Evolutionary conservation across 179 eudicot species (phyloP).

Genomic region (Beta lomatogona): DNA sequence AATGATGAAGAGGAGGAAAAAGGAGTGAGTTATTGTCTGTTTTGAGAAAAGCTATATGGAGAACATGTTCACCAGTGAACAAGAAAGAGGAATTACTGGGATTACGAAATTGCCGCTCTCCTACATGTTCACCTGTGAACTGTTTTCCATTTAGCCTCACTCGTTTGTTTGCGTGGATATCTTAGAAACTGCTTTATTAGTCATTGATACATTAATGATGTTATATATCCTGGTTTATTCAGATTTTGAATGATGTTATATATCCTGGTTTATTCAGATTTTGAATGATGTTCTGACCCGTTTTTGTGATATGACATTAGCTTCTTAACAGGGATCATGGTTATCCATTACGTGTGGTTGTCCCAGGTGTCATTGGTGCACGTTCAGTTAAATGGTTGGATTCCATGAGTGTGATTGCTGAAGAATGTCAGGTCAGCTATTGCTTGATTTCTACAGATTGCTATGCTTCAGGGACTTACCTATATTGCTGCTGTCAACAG

Average conservation of each 20-base stretch:
- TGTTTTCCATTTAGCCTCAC: background rate
- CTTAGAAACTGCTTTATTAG: background rate
- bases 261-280: background rate
- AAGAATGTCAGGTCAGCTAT: slow-evolving; percentile 77
- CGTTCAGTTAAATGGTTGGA: slow-evolving; percentile 98
- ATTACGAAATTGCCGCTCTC: no score
- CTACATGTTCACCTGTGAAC: no score
- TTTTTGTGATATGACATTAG: slow-evolving; percentile 37
- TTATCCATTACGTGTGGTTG: slow-evolving; percentile 89
- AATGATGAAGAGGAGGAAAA: background rate
- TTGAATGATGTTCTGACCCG: background rate
- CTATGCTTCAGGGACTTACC: slow-evolving; percentile 8
- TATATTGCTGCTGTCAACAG: slow-evolving; percentile 39
- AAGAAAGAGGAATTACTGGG: no score
- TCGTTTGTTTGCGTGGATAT: background rate
- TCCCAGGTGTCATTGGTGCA: slow-evolving; percentile 98
- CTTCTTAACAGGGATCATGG: slow-evolving; percentile 95
- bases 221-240: background rate
- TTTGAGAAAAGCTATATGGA: no score
- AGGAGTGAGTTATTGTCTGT: background rate
- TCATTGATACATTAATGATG: background rate
- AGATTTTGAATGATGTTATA: background rate
- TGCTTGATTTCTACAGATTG: background rate
- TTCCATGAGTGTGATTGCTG: slow-evolving; percentile 72
- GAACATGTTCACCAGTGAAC: no score